Base-by-base conservation (phyloP, 192 early-diverging fungal genomes). In the Gryganskiella cystojenkinii region DNA sequence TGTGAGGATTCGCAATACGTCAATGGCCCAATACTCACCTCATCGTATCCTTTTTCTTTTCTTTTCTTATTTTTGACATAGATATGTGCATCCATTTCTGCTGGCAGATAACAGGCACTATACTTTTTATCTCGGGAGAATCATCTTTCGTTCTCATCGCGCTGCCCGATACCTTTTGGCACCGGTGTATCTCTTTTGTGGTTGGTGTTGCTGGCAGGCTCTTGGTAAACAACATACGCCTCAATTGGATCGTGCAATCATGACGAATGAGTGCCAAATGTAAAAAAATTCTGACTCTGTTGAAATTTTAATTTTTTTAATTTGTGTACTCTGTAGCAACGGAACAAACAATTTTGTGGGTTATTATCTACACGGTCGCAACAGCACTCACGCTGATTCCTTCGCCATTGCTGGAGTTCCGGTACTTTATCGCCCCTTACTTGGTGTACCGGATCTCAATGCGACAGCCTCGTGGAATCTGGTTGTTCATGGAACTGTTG, bases 81-180 rank as follows among this genome's bases (percentile, higher is more conserved):
- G 93, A 3, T 83, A 90, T 63, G 95, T 94, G 73, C 97, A 99
- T 68, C 94, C 95, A 47, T 99, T 97, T 76, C 79, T 99, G 53
- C 84, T 98, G 25, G 89, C 91, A 68, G 97, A 99, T 73, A 99
- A 99, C 75, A 87, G 97, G 33, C 97, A 99, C 84, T 96, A 94
- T 63, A 88, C 94, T 7, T 99, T 99, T 73, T 99, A 99, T 76
- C 42, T 99, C 35, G 98, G 95, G 94, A 94, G 90, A 67, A 86
- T 92, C 53, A 42, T 95, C 1, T 95, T 90, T 56, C 88, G 86
- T 0, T 70, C 82, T 14, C 85, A 91, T 53, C 66, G 80, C 63
- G 52, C 52, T 0, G 60, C 82, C 3, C 82, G 87, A 11, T 97
- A 93, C 67, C 50, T 80, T 0, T 63, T 92, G 7, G 79, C 92